Evolutionary conservation across 768 basidiomycete species (phyloP).

Genomic region (Tylopilus subfusipes): DNA sequence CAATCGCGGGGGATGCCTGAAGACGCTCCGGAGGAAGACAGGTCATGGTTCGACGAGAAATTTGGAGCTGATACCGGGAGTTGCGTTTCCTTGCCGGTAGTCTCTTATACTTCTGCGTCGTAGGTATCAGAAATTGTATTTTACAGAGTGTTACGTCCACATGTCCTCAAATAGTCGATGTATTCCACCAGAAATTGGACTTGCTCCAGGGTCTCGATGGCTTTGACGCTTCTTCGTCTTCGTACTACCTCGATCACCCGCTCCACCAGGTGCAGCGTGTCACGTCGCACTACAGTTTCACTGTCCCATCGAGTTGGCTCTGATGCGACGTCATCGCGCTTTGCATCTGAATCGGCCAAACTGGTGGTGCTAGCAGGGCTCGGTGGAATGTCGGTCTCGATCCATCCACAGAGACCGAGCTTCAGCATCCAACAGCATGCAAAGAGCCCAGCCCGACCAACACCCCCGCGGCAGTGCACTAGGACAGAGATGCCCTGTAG

Average conservation of each 20-base stretch:
- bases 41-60: slow-evolving; percentile 21
- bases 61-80: slow-evolving; percentile 4
- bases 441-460: slow-evolving; percentile 88
- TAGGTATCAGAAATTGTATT: slow-evolving; percentile 4
- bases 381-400: slow-evolving; percentile 28
- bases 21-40: slow-evolving; percentile 13
- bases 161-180: slow-evolving; percentile 53
- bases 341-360: slow-evolving; percentile 12
- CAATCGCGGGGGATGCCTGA: slow-evolving; percentile 2
- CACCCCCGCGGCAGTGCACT: slow-evolving; percentile 91
- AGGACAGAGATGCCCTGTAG: slow-evolving; percentile 67
- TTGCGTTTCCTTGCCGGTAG: slow-evolving; percentile 10
- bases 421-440: slow-evolving; percentile 92
- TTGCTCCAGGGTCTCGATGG: slow-evolving; percentile 93
- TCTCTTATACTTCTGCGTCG: slow-evolving; percentile 4
- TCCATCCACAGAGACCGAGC: slow-evolving; percentile 83
- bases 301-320: slow-evolving; percentile 16
- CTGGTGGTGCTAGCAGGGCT: not conserved
- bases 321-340: not conserved
- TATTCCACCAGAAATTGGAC: slow-evolving; percentile 80
- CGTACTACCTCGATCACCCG: slow-evolving; percentile 71
- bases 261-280: slow-evolving; percentile 66
- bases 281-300: slow-evolving; percentile 33
- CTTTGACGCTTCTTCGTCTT: slow-evolving; percentile 77
- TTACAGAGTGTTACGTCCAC: slow-evolving; percentile 3